Percentiles rank a stretch among this genome's conserved stretches.
These are phyloP conservation scores for Trypanosoma vivax DNA, from an alignment of 208 protist genomes.

Conservation along the genomic window DNA sequence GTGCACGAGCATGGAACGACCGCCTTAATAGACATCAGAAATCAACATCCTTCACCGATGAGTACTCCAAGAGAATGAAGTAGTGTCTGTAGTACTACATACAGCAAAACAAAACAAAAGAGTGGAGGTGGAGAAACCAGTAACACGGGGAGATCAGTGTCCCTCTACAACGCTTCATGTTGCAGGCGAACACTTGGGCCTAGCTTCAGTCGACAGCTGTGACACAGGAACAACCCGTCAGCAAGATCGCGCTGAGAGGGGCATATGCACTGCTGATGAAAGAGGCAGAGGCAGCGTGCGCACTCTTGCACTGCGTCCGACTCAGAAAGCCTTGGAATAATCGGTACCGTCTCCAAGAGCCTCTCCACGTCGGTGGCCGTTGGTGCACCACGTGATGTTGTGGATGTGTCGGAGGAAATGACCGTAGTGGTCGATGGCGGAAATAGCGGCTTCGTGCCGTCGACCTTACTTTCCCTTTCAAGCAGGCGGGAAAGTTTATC, in stretches of 20 bases:
- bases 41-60: too few species aligned
- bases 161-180: slow-evolving; percentile 24
- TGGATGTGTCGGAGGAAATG: too few species aligned
- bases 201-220: slow-evolving; percentile 52
- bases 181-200: neutral
- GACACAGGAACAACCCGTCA: slow-evolving; percentile 56
- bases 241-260: slow-evolving; percentile 53
- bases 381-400: too few species aligned
- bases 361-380: slow-evolving; percentile 17
- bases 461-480: neutral
- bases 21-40: too few species aligned
- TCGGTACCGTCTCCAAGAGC: slow-evolving; percentile 21
- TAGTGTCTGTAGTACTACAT: too few species aligned
- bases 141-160: too few species aligned
- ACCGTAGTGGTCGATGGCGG: too few species aligned
- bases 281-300: slow-evolving; percentile 52
- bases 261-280: slow-evolving; percentile 71
- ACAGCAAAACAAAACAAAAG: too few species aligned
- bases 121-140: too few species aligned
- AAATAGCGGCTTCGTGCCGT: too few species aligned
- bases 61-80: too few species aligned
- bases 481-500: slow-evolving; percentile 14
- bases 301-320: slow-evolving; percentile 75
- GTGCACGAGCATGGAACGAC: too few species aligned
- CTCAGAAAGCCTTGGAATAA: slow-evolving; percentile 36